Percentiles rank a stretch among this genome's conserved stretches.
Evolutionary conservation across 495 filamentous ascomycete species (phyloP).

Genomic region (Aspergillus biplanus): DNA sequence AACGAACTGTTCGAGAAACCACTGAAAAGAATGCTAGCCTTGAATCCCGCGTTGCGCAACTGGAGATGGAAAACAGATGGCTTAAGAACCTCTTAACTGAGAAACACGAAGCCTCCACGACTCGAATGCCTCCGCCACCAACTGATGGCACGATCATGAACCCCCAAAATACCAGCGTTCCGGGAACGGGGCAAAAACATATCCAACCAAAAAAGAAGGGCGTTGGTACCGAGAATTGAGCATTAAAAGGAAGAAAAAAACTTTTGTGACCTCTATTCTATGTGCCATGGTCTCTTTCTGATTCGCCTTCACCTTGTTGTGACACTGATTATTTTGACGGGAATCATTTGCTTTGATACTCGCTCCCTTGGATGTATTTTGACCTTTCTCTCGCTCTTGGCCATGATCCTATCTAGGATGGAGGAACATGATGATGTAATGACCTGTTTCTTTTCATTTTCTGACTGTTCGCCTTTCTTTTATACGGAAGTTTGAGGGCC

Average conservation of each 20-base stretch:
- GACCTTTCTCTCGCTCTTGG: conserved; percentile 6
- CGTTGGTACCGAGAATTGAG: conserved; percentile 46
- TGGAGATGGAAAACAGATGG: conserved; percentile 98
- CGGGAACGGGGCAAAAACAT: conserved; percentile 45
- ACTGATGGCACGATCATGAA: conserved; percentile 33
- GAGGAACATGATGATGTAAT: conserved; percentile 32
- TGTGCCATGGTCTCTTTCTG: conserved; percentile 10
- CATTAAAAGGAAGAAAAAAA: conserved; percentile 28
- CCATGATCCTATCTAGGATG: conserved; percentile 19
- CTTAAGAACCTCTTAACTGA: conserved; percentile 90
- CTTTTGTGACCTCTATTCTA: background rate
- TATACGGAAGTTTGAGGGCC: conserved; percentile 12
- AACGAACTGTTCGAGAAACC: conserved; percentile 88
- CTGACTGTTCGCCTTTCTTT: conserved; percentile 18
- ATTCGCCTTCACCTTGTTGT: background rate
- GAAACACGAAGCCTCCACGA: conserved; percentile 65
- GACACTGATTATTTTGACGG: conserved; percentile 16
- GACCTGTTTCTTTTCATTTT: conserved; percentile 22
- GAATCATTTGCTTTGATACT: conserved; percentile 21
- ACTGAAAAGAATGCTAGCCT: conserved; percentile 78
- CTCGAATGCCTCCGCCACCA: conserved; percentile 36
- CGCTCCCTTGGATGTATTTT: background rate
- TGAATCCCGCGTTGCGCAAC: conserved; percentile 78
- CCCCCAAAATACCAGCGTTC: conserved; percentile 27
- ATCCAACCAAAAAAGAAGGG: conserved; percentile 55